Conservation (phyloP, 345 rosid species). For the Eucalyptus marginata region DNA sequence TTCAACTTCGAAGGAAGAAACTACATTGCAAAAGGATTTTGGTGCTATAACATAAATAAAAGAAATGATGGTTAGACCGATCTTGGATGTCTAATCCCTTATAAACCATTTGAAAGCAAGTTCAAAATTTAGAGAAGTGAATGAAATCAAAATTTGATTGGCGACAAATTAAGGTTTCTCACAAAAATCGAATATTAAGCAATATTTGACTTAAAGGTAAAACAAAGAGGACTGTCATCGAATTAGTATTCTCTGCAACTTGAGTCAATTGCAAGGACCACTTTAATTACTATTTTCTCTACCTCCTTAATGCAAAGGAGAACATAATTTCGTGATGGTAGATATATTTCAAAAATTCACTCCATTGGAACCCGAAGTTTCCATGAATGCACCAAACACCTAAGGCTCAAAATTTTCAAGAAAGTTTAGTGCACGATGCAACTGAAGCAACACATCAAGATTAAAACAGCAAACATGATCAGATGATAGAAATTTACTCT, state of each 20-base stretch:
- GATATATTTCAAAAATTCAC: not conserved
- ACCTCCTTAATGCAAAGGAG: not conserved
- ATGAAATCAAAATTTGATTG: not conserved
- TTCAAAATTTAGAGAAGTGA: not conserved
- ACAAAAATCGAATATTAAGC: not conserved
- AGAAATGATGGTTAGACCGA: not conserved
- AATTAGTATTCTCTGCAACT: not conserved
- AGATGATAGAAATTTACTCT: conserved; percentile 36
- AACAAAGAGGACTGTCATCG: not conserved
- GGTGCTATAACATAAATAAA: not conserved
- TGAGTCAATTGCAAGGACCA: not conserved
- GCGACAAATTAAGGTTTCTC: not conserved
- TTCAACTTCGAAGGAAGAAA: not conserved
- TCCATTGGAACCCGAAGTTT: not conserved
- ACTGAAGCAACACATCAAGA: not conserved
- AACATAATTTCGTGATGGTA: not conserved
- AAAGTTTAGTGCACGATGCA: not conserved
- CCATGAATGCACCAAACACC: not conserved
- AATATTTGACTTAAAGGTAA: not conserved
- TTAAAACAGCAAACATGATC: not conserved
- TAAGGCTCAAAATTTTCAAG: not conserved
- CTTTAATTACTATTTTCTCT: not conserved
- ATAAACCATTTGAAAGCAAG: not conserved
- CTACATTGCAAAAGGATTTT: not conserved
- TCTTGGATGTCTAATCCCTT: not conserved